These are phyloP conservation scores for Cicer arietinum DNA, from an alignment of 306 rosid genomes.

Conservation along the genomic window DNA sequence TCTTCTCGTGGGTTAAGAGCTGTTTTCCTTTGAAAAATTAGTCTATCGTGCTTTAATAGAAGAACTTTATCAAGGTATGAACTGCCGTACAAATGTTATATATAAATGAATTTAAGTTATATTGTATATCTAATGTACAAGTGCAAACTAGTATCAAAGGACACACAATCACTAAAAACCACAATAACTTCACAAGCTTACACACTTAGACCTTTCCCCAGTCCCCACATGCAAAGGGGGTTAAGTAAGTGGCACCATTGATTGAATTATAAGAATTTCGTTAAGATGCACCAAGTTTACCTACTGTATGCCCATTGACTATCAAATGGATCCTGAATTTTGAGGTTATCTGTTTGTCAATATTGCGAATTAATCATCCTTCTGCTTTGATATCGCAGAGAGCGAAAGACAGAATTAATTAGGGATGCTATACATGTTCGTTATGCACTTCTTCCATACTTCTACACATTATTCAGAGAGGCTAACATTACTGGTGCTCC, in stretches of 20 bases:
- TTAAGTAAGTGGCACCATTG: conserved; percentile 13
- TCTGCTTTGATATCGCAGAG: conserved; percentile 64
- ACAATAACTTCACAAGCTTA: conserved; percentile 15
- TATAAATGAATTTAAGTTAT: conserved; percentile 24
- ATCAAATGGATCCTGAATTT: conserved; percentile 17
- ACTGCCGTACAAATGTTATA: conserved; percentile 17
- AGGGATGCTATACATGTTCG: conserved; percentile 87
- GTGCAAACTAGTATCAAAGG: conserved; percentile 5
- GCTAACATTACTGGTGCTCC: conserved; percentile 89
- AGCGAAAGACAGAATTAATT: conserved; percentile 72
- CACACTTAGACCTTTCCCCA: not conserved
- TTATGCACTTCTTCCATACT: conserved; percentile 85
- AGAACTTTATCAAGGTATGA: conserved; percentile 1
- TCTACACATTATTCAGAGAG: conserved; percentile 91
- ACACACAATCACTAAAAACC: conserved; percentile 6
- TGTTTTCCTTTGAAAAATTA: not conserved
- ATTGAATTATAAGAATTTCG: not conserved
- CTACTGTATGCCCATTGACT: conserved; percentile 25
- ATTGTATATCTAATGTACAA: conserved; percentile 13
- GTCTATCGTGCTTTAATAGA: conserved; percentile 18
- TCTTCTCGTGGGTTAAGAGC: conserved; percentile 21
- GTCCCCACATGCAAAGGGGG: not conserved
- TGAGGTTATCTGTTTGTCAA: conserved; percentile 27
- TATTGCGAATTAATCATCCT: conserved; percentile 37
- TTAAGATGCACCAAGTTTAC: conserved; percentile 16